Base-by-base conservation (phyloP, 495 filamentous ascomycete species). In the Podospora australis region DNA sequence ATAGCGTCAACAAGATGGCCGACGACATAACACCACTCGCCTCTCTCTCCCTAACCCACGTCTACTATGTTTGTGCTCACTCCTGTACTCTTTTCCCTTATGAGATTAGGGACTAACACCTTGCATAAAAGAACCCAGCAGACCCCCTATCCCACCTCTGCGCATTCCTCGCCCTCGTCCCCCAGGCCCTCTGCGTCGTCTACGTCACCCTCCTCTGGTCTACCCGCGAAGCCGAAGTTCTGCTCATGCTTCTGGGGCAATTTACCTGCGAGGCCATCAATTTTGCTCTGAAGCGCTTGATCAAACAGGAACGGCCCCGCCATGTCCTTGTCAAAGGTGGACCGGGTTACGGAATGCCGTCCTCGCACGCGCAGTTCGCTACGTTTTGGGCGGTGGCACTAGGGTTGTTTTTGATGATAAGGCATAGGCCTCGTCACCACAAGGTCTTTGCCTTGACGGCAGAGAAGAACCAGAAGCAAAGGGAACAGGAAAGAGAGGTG, bases 331-430 rank as follows among this genome's bases (percentile, higher is more conserved):
- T 87, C 76, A 40, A 44, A 6, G 43, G 36, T 0, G 86, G 86
- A 29, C 96, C 95, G 65, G 92, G 92, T 50, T 99, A 97, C 59
- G 92, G 92, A 53, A 99, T 99, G 92, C 92, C 92, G n/a, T 90
- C 84, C 38, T 95, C 89, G 21, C 92, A 99, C 70, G 87, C 92
- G 8, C 92, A 99, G 67, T 99, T 96, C 63, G 83, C 87, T 39
- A 73, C 82, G 8, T 99, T 87, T 71, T 97, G 96, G 72, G 82
- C 88, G 34, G 70, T 92, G 46, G 88, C 85, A 57, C 64, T 95
- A 20, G 70, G 79, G 13, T 72, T 99, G 23, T 96, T 96, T 69
- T 72, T 96, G 20, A 71, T 91, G 13, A 69, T 86, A 41, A 78
- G 91, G 49, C 87, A 95, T 64, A 70, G 72, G 6, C 87, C 85